Percentiles rank a stretch among this genome's conserved stretches.
Conservation (phyloP, 106 monocot genomes). For the Narthecium ossifragum region DNA sequence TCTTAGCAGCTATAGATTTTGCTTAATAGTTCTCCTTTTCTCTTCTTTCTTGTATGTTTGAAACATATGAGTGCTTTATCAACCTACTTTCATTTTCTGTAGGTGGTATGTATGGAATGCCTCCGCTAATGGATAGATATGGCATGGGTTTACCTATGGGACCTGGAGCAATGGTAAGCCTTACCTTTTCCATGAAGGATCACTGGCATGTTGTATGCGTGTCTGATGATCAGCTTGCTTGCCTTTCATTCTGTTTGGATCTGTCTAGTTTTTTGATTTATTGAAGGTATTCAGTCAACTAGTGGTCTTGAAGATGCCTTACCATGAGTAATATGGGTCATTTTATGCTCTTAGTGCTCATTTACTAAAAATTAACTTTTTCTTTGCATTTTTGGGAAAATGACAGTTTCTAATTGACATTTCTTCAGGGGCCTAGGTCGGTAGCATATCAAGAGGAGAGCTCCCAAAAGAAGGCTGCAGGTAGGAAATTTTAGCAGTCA, state of each 20-base stretch:
- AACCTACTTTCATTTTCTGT: constrained; percentile 13
- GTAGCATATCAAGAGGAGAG: constrained; percentile 58
- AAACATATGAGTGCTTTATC: too few species aligned
- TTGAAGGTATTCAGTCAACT: background rate
- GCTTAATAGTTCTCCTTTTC: too few species aligned
- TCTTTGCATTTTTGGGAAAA: background rate
- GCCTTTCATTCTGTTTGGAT: too few species aligned
- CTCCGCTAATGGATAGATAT: constrained; percentile 77
- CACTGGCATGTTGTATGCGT: background rate
- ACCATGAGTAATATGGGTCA: background rate
- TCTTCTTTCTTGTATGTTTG: too few species aligned
- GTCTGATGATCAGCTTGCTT: too few species aligned
- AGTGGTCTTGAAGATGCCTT: too few species aligned
- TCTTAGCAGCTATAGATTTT: too few species aligned
- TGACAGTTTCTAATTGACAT: background rate
- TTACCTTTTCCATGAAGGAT: too few species aligned
- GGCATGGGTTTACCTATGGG: constrained; percentile 61
- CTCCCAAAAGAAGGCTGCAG: constrained; percentile 65
- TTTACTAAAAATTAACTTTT: constrained; percentile 2
- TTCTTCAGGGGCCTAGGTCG: constrained; percentile 55
- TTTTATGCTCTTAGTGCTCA: background rate
- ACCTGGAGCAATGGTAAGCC: constrained; percentile 58
- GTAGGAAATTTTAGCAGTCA: too few species aligned
- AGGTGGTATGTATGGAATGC: constrained; percentile 96
- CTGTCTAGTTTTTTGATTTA: too few species aligned